These are phyloP conservation scores for Rhizopus delemar DNA, from an alignment of 371 early-diverging fungal genomes.

Conservation along the genomic window DNA sequence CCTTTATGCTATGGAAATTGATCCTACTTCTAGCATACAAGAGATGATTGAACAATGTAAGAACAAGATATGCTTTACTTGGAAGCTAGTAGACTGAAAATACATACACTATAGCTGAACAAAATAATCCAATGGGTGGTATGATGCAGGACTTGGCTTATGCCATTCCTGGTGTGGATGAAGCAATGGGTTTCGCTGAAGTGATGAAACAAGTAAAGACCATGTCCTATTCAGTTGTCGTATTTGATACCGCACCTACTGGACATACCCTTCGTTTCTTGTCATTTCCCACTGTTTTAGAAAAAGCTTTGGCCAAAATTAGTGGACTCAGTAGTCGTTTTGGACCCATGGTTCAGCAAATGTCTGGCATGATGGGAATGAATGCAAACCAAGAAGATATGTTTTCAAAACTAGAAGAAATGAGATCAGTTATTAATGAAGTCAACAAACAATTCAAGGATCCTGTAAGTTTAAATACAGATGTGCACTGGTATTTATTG, in stretches of 20 bases:
- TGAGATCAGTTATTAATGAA: slow-evolving; percentile 92
- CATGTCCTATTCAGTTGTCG: slow-evolving; percentile 96
- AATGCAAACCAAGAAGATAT: slow-evolving; percentile 90
- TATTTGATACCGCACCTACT: slow-evolving; percentile 99
- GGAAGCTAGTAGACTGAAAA: not conserved
- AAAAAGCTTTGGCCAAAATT: slow-evolving; percentile 95
- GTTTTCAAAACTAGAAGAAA: slow-evolving; percentile 91
- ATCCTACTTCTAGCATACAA: slow-evolving; percentile 93
- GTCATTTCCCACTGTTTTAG: slow-evolving; percentile 94
- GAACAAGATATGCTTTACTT: slow-evolving; percentile 5
- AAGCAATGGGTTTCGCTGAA: slow-evolving; percentile 99
- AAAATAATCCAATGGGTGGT: slow-evolving; percentile 79
- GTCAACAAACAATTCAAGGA: slow-evolving; percentile 97
- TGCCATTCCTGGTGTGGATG: slow-evolving; percentile 98
- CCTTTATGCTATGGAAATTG: slow-evolving; percentile 98
- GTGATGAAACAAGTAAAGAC: slow-evolving; percentile 99
- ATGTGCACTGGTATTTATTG: not conserved
- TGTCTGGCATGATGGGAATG: slow-evolving; percentile 96
- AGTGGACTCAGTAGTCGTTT: slow-evolving; percentile 89
- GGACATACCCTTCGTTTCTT: slow-evolving; percentile 99
- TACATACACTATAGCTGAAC: slow-evolving; percentile 57
- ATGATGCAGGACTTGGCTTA: slow-evolving; percentile 96
- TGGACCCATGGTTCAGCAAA: slow-evolving; percentile 93
- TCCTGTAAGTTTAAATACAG: slow-evolving; percentile 63
- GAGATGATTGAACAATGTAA: slow-evolving; percentile 93